Evolutionary conservation across 257 asterid species (phyloP).

Genomic region (Solanum sitiens): DNA sequence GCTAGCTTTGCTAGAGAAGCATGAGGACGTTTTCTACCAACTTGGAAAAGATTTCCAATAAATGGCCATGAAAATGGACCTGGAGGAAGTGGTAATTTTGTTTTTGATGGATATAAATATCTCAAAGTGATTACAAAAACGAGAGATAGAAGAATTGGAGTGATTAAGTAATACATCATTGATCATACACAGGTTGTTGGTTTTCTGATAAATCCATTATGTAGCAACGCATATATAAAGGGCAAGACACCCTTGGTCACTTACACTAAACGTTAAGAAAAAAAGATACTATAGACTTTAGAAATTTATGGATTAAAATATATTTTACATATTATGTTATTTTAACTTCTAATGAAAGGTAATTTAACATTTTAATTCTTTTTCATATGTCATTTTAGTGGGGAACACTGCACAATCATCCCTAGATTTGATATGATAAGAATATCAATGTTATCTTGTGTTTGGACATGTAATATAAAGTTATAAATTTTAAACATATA

Average conservation of each 20-base stretch:
- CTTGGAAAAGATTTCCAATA: not conserved
- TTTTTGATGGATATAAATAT: not conserved
- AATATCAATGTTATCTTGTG: too few relatives aligned
- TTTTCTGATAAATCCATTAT: not conserved
- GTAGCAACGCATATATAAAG: not conserved
- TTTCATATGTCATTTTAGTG: not conserved
- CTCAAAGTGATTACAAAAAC: not conserved
- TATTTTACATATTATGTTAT: not conserved
- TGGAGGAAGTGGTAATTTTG: not conserved
- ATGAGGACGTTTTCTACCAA: not conserved
- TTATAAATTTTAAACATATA: too few relatives aligned
- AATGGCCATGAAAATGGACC: not conserved
- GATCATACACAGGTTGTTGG: not conserved
- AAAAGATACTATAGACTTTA: not conserved
- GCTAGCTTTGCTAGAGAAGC: not conserved
- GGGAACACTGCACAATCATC: not conserved
- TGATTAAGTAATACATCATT: not conserved
- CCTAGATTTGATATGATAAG: not conserved
- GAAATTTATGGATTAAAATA: not conserved
- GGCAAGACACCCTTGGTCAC: not conserved
- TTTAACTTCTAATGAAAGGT: not conserved
- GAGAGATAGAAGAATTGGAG: not conserved
- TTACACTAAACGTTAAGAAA: not conserved
- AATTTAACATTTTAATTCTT: too few relatives aligned
- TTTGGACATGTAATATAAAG: not conserved